These are phyloP conservation scores for Pyronema omphalodes DNA, from an alignment of 495 filamentous ascomycete genomes.

Conservation along the genomic window DNA sequence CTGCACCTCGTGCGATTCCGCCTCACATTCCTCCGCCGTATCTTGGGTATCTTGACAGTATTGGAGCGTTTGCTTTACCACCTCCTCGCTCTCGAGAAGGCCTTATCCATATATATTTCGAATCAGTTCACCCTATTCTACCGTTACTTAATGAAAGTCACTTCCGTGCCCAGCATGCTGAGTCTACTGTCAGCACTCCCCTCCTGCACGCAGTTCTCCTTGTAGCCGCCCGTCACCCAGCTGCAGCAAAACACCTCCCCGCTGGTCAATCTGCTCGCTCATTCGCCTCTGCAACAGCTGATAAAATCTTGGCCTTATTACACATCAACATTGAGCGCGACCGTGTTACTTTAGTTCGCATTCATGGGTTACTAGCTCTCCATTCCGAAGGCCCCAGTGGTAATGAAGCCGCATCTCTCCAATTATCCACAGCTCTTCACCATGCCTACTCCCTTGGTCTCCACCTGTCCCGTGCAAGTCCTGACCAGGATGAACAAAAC, in stretches of 20 bases:
- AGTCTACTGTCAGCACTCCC: slow-evolving; percentile 11
- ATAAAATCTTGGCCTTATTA: slow-evolving; percentile 27
- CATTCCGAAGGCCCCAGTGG: slow-evolving; percentile 32
- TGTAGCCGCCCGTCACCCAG: slow-evolving; percentile 29
- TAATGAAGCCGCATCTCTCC: slow-evolving; percentile 30
- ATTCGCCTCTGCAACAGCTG: slow-evolving; percentile 23
- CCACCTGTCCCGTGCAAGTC: slow-evolving; percentile 7
- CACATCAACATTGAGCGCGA: slow-evolving; percentile 29
- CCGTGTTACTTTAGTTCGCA: slow-evolving; percentile 30
- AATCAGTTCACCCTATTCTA: slow-evolving; percentile 15
- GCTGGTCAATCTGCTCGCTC: slow-evolving; percentile 25
- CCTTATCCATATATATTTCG: slow-evolving; percentile 11
- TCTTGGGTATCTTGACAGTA: slow-evolving; percentile 1
- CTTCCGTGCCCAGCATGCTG: slow-evolving; percentile 20
- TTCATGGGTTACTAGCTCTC: slow-evolving; percentile 31
- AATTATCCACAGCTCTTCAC: slow-evolving; percentile 30
- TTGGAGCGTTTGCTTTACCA: slow-evolving; percentile 14
- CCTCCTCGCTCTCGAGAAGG: slow-evolving; percentile 8
- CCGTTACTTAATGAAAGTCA: slow-evolving; percentile 26
- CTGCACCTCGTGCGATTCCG: slow-evolving; percentile 17
- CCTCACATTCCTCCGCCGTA: not conserved
- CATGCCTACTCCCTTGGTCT: slow-evolving; percentile 19
- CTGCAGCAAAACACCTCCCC: slow-evolving; percentile 25
- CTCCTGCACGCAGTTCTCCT: slow-evolving; percentile 32
- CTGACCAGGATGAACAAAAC: slow-evolving; percentile 8